phyloP scores from a whole-genome alignment of 1,284 basidiomycete genomes.

The Wallemia mellicola region DNA sequence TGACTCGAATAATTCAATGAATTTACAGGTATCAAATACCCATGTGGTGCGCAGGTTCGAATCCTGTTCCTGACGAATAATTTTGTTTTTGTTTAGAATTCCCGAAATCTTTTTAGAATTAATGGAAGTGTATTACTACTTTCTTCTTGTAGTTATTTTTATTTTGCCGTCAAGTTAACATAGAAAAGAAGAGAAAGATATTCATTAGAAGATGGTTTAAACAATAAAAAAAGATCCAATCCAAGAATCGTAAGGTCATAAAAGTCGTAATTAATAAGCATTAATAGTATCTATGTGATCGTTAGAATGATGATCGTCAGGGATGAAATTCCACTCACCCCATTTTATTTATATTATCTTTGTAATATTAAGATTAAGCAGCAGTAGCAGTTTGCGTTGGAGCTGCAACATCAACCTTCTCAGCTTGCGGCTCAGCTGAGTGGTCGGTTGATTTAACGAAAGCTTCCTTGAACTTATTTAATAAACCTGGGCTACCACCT shows the following conservation, averaged over 20 bases:
- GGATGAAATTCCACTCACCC: background rate
- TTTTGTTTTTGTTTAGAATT: slow-evolving; percentile 1
- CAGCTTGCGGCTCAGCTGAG: background rate
- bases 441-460: background rate
- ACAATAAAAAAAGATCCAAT: too few species aligned
- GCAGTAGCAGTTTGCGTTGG: background rate
- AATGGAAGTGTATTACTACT: too few species aligned
- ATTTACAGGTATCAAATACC: slow-evolving; percentile 2
- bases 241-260: too few species aligned
- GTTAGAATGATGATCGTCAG: too few species aligned
- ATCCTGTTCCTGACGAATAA: slow-evolving; percentile 2
- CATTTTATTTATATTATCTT: background rate
- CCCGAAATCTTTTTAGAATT: too few species aligned
- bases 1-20: slow-evolving; percentile 1
- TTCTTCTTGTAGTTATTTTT: too few species aligned
- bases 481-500: background rate
- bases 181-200: too few species aligned
- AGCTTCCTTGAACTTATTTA: background rate
- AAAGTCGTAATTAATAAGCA: too few species aligned
- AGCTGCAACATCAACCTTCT: background rate
- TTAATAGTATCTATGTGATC: too few species aligned
- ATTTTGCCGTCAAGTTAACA: too few species aligned
- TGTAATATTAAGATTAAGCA: background rate
- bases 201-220: too few species aligned
- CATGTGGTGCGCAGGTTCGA: slow-evolving; percentile 3